These are phyloP conservation scores for Cordyceps tenuipes DNA, from an alignment of 2,329 filamentous ascomycete species.

Conservation along the genomic window DNA sequence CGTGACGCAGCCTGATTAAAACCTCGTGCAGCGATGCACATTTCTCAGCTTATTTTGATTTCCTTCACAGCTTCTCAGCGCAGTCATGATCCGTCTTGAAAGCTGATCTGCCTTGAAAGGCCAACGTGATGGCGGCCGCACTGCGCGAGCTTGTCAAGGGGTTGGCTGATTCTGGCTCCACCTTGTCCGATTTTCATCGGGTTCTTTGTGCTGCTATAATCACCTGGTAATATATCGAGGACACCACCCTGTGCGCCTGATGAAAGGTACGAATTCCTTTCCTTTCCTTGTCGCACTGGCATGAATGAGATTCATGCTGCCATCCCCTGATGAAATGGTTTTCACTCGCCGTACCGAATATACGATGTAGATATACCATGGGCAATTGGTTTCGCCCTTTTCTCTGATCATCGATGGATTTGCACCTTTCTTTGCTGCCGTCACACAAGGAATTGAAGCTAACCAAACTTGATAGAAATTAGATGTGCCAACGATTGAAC, in stretches of 20 bases:
- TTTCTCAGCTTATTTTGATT: background rate
- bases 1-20: background rate
- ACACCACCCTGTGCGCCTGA: background rate
- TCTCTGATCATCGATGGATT: conserved; percentile 6
- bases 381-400: conserved; percentile 15
- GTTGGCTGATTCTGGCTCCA: background rate
- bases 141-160: background rate
- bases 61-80: background rate
- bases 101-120: background rate
- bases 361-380: conserved; percentile 13
- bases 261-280: background rate
- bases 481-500: background rate
- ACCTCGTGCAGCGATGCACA: background rate
- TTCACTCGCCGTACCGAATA: conserved; percentile 16
- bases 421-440: background rate
- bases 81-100: too few species aligned
- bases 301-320: background rate
- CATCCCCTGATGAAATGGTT: conserved; percentile 13
- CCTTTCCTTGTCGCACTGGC: background rate
- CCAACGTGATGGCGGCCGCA: background rate
- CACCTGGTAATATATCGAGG: background rate
- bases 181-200: background rate
- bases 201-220: background rate
- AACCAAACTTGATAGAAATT: background rate
- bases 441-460: background rate